These are phyloP conservation scores for Oropetium thomaeum DNA, from an alignment of 176 grass and related monocot species.

Conservation along the genomic window DNA sequence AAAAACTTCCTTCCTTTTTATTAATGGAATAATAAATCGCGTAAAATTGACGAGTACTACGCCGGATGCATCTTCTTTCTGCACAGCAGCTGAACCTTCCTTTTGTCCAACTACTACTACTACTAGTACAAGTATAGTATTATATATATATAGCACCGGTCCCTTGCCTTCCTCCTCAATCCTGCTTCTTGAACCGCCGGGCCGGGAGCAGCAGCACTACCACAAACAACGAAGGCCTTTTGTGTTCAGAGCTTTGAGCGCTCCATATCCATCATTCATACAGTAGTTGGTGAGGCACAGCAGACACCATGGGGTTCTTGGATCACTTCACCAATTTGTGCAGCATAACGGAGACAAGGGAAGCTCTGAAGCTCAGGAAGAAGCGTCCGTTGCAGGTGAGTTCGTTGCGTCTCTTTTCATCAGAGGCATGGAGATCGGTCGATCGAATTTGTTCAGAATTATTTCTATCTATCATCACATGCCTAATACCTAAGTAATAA, in stretches of 20 bases:
- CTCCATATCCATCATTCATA: no score
- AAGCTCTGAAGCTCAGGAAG: slow-evolving; percentile 59
- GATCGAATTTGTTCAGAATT: no score
- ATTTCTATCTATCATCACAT: no score
- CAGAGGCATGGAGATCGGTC: no score
- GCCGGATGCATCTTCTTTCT: background rate
- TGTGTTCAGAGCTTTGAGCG: background rate
- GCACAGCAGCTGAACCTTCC: background rate
- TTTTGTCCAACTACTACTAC: no score
- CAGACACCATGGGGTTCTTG: slow-evolving; percentile 53
- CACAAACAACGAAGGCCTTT: background rate
- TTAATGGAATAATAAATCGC: background rate
- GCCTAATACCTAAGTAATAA: no score
- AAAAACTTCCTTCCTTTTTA: no score
- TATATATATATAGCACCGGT: background rate
- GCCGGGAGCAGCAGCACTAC: background rate
- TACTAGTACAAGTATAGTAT: no score
- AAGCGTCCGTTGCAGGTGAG: slow-evolving; percentile 77
- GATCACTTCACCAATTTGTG: slow-evolving; percentile 63
- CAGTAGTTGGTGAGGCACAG: background rate
- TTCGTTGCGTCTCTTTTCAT: no score
- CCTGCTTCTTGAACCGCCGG: background rate
- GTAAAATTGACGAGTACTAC: slow-evolving; percentile 1
- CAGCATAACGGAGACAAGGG: slow-evolving; percentile 61
- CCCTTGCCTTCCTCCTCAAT: background rate